Evolutionary conservation across 1,284 basidiomycete species (phyloP), one percentile per base, ranked within the genome.

Genomic region (Exobasidium rhododendri): DNA sequence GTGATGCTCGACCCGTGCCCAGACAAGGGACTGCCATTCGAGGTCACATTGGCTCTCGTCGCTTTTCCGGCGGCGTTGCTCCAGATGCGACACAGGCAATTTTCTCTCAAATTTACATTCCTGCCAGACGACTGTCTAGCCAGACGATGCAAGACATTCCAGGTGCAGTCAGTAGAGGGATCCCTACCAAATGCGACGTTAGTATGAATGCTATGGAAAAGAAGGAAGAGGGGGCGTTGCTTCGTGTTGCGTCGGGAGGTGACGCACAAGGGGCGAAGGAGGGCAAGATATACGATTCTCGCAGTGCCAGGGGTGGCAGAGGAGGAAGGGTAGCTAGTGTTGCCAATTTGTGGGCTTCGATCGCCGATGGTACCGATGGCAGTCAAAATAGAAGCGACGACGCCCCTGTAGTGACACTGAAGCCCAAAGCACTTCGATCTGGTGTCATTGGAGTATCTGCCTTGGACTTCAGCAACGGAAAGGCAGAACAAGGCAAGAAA

Each of bases 261-360:
- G 58, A 26, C 10, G 47, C 47, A 24, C 24, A 50, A 31, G 47
- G 22, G 14, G 52, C 31, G 35, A 14, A 30, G 24, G 29, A 31
- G 4, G 47, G 47, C 22, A 31, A 24, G 14, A 50, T 10, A 20
- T 55, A 55, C 28, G 52, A 55, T 44, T 26, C 28, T 44, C 52
- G 52, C 14, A 89, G 88, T 44, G 89, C 89, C 10, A 84, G 89
- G 26, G 89, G 90, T 2, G 90, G 90, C 1, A 82, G 84, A 56
- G 89, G 89, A 0, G 90, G 89, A 10, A 84, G 85, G 56, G 90
- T 91, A 14, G 83, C 88, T 1, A 83, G 88, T 4, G 88, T 89
- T 1, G 85, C 88, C 0, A 84, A 87, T 3, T 81, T 91, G 26
- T 91, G 89, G 89, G 85, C 87, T 28, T 69, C 65, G 45, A 78